phyloP scores from a whole-genome alignment of 331 rosid species.

The Dryas integrifolia region DNA sequence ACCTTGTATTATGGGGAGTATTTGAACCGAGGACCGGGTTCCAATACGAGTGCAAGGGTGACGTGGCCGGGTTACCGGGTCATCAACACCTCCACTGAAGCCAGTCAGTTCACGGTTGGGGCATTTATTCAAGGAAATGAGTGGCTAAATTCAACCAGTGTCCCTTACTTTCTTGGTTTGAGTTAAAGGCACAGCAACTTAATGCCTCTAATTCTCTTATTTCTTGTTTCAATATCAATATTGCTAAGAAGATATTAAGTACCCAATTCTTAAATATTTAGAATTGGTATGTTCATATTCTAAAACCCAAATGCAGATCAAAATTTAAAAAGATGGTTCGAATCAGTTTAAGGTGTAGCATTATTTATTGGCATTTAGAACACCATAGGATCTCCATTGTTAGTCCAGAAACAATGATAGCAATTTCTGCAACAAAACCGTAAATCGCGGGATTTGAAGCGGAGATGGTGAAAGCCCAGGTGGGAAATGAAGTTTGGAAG shows the following conservation, averaged over 20 bases:
- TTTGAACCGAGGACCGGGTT: constrained; percentile 38
- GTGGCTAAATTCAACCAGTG: constrained; percentile 55
- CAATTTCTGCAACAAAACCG: neutral
- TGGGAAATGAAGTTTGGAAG: neutral
- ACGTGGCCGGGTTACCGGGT: constrained; percentile 49
- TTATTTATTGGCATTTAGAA: too few species aligned
- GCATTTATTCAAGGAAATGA: constrained; percentile 53
- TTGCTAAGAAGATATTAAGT: neutral
- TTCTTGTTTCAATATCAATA: neutral
- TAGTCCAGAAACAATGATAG: neutral
- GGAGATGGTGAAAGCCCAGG: neutral
- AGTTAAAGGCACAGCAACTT: neutral
- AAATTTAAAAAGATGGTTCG: too few species aligned
- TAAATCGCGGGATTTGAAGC: constrained; percentile 13
- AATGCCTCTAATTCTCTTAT: neutral
- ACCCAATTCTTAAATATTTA: neutral
- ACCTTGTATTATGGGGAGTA: constrained; percentile 45
- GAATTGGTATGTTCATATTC: neutral
- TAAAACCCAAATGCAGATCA: neutral
- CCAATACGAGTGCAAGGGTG: constrained; percentile 35
- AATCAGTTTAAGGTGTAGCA: too few species aligned
- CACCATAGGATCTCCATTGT: constrained; percentile 1
- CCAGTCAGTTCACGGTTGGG: constrained; percentile 53
- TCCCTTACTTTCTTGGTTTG: constrained; percentile 48
- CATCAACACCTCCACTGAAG: constrained; percentile 51